Base-by-base conservation (phyloP, 495 filamentous ascomycete species). In the Penicillium silybi region DNA sequence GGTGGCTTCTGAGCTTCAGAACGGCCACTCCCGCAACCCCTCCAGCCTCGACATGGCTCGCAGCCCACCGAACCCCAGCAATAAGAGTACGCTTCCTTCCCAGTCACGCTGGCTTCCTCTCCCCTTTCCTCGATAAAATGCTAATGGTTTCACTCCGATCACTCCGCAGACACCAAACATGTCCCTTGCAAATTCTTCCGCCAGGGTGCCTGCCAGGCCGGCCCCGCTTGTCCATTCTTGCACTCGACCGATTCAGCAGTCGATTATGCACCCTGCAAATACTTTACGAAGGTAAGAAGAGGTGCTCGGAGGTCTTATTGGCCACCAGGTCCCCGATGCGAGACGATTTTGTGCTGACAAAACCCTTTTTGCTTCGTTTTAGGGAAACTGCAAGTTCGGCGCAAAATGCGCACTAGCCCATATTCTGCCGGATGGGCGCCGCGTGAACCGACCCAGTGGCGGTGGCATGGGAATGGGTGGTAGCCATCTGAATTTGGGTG, bases 351-450 rank as follows among this genome's bases (percentile, higher is more conserved):
- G 42, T 22, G 41, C 53, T 58, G 47, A 61, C 49, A 22, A 22
- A 11, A 29, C 13, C 18, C 43, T 46, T 46, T 51, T 46, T 7
- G 37, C 41, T 40, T 61, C 42, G 37, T 50, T 62, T 15, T 63
- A 97, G 90, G 95, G 93, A 49, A 97, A 97, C 72, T 98, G 93
- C 85, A 98, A 98, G 69, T 98, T 97, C 68, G 93, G 93, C 48
- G 84, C 87, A 23, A 97, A 97, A 70, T 98, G 93, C 75, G 93
- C 95, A 58, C 85, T 96, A 66, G 88, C 91, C 53, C 93, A 98
- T 68, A 87, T 97, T 60, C 83, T 96, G 37, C 90, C 93, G 26
- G 90, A 98, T 69, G 93, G 93, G 41, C 87, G 89, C 58, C 80
- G 90, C 62, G 88, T 97, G 56, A 96, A 96, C 70, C 70, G 82